Evolutionary conservation across 2,329 filamentous ascomycete species (phyloP).

Genomic region (Chalaropsis thielavioides): DNA sequence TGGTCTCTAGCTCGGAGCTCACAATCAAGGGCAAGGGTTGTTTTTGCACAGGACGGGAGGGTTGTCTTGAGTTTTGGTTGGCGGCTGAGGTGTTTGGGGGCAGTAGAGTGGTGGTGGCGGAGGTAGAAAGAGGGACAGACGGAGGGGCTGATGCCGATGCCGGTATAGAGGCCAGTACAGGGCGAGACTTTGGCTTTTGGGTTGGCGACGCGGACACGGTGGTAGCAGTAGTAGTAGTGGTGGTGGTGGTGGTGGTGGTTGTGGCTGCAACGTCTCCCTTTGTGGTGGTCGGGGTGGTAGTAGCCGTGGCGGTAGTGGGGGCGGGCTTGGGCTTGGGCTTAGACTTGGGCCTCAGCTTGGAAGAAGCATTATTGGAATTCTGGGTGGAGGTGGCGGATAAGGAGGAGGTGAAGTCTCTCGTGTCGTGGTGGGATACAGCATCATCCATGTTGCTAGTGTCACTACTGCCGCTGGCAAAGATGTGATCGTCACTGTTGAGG

Average conservation of each 20-base stretch:
- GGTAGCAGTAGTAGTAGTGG: too few relatives aligned
- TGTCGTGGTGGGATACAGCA: slow-evolving; percentile 33
- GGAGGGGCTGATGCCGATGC: not conserved
- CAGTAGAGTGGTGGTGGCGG: not conserved
- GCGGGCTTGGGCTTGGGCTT: not conserved
- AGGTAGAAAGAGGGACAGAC: too few relatives aligned
- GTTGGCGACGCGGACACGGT: not conserved
- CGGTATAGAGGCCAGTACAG: not conserved
- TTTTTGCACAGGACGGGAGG: not conserved
- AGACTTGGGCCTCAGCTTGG: not conserved
- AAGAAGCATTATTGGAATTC: not conserved
- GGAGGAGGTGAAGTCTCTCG: not conserved
- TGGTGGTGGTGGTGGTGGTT: not conserved
- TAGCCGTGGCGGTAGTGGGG: not conserved
- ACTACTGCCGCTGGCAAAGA: slow-evolving; percentile 41
- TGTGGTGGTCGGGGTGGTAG: not conserved
- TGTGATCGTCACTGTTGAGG: slow-evolving; percentile 46
- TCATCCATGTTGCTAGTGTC: slow-evolving; percentile 47
- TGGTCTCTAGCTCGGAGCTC: slow-evolving; percentile 34
- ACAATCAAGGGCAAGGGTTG: slow-evolving; percentile 33
- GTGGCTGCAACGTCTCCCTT: not conserved
- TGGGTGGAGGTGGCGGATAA: not conserved
- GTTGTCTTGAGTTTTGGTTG: not conserved
- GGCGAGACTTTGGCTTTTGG: not conserved
- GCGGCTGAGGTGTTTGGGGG: not conserved